Evolutionary conservation across 2,329 filamentous ascomycete genomes (phyloP), one percentile per base, ranked within the genome.

Genomic region (Taxawa tesnikishii): DNA sequence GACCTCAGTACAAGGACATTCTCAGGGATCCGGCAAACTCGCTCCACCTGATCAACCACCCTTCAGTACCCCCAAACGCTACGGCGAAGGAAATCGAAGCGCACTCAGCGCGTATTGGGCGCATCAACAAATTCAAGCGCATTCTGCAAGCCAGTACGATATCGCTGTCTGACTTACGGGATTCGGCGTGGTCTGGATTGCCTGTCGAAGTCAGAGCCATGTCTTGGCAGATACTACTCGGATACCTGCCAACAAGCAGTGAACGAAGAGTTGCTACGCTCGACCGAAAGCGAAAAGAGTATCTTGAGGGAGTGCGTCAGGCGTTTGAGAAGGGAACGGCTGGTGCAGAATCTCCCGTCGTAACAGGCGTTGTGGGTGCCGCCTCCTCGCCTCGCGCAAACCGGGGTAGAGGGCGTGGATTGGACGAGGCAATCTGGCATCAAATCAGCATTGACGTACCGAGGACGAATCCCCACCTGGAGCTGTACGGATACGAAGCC

Each of bases 391-490:
- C 58, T 9, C 32, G 36, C 5, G 47, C 54, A 5, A 59, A 58
- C 47, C 75, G 83, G 40, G 69, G 74, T 26, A 65, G 69, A 40
- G 74, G 76, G 2, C 73, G 83, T 33, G 88, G 87, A 2, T 62
- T 98, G 12, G 92, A 98, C 46, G 90, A 98, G 62, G 81, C 84
- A n/a, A 77, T 98, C 37, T 98, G 90, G 90, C 90, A 98, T 61
- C 90, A 98, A 53, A 96, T 98, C 59, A 94, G 85, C 57, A 98
- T 98, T 49, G 90, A 98, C 51, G 83, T 96, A 14, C 90, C 90
- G 3, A 75, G 90, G 31, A 98, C 90, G 4, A 96, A 94, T 51
- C 90, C 90, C 8, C 90, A 96, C 56, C 79, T 98, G 33, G 83
- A 92, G 45, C 68, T 98, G 1, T 98, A 98, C 59, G 74, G 83